Evolutionary conservation across 768 basidiomycete species (phyloP).

Genomic region (Scleroderma citrinum): DNA sequence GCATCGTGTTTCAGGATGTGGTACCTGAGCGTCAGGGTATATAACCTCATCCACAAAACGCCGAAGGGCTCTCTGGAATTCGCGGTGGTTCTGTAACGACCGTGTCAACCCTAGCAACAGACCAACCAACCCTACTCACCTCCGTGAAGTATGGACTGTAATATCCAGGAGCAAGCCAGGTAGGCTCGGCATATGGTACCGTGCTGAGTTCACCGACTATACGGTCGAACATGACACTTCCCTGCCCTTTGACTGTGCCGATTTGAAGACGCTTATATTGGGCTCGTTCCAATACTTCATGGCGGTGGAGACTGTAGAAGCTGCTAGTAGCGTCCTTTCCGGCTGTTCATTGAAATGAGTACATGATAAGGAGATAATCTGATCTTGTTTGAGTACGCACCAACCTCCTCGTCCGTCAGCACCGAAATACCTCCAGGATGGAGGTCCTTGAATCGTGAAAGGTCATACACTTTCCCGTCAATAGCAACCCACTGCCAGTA

Average conservation of each 20-base stretch:
- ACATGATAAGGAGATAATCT: not conserved
- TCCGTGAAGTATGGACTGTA: conserved; percentile 68
- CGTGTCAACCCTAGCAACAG: conserved; percentile 5
- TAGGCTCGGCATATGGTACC: conserved; percentile 87
- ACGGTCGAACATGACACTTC: conserved; percentile 44
- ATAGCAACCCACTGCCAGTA: conserved; percentile 68
- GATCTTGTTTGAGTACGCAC: conserved; percentile 33
- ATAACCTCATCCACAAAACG: conserved; percentile 68
- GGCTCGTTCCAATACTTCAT: conserved; percentile 73
- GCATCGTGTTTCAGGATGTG: conserved; percentile 4
- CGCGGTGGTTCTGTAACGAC: conserved; percentile 39
- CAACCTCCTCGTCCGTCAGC: conserved; percentile 72
- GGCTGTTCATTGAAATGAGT: conserved; percentile 35
- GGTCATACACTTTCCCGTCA: conserved; percentile 79
- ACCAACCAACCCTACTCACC: conserved; percentile 26
- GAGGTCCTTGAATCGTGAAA: conserved; percentile 71
- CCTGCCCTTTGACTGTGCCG: conserved; percentile 64
- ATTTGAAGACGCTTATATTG: conserved; percentile 71
- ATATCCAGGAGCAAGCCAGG: conserved; percentile 69
- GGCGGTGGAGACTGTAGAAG: conserved; percentile 86
- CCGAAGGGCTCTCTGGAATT: conserved; percentile 41
- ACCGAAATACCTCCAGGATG: conserved; percentile 83
- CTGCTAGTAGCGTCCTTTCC: conserved; percentile 84
- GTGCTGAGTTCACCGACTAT: conserved; percentile 55
- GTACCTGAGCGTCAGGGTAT: conserved; percentile 34